These are phyloP conservation scores for Colletotrichum incanum DNA, from an alignment of 2,329 filamentous ascomycete genomes.

Conservation along the genomic window DNA sequence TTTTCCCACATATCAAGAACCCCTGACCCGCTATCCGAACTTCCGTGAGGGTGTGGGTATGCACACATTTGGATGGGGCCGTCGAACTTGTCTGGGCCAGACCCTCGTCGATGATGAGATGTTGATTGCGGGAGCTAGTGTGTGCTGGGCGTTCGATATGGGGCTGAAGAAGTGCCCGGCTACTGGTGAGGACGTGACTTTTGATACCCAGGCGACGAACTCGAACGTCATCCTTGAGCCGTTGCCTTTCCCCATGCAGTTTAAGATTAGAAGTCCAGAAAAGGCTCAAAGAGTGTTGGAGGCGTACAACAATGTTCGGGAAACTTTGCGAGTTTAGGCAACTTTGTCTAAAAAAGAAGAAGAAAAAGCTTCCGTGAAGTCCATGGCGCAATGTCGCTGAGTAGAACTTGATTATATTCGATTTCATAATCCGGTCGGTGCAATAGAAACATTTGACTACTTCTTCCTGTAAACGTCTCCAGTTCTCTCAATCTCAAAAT, in stretches of 20 bases:
- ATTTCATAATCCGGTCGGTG: not conserved
- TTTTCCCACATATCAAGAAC: conserved; percentile 77
- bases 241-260: conserved; percentile 61
- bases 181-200: conserved; percentile 60
- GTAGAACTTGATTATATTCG: not conserved
- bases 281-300: conserved; percentile 56
- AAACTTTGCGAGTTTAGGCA: conserved; percentile 50
- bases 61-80: conserved; percentile 77
- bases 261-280: conserved; percentile 59
- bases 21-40: conserved; percentile 74
- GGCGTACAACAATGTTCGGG: conserved; percentile 53
- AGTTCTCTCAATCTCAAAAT: conserved; percentile 62
- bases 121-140: conserved; percentile 63
- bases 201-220: conserved; percentile 67
- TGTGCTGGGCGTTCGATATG: conserved; percentile 67
- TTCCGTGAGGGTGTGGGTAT: conserved; percentile 72
- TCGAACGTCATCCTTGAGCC: conserved; percentile 69
- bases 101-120: conserved; percentile 74
- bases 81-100: conserved; percentile 74
- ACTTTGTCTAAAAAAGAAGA: no score
- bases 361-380: not conserved
- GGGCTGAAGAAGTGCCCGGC: conserved; percentile 56
- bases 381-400: not conserved
- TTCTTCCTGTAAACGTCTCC: conserved; percentile 61
- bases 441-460: not conserved